These are phyloP conservation scores for Gardenia jasminoides DNA, from an alignment of 257 asterid genomes.

Conservation along the genomic window DNA sequence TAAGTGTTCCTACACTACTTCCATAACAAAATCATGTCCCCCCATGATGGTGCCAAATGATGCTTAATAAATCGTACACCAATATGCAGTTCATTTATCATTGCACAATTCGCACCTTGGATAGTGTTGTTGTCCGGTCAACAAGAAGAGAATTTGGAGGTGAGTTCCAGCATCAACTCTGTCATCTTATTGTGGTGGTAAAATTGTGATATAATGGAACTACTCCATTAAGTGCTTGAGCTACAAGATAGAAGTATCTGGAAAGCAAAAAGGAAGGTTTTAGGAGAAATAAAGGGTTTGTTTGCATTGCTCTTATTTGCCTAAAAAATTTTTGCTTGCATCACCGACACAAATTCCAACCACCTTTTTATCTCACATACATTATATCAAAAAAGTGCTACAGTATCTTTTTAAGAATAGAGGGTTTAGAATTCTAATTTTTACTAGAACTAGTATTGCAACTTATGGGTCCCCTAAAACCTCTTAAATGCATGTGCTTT, in stretches of 20 bases:
- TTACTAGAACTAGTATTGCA: neutral
- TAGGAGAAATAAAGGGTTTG: neutral
- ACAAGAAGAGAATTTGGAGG: conserved; percentile 83
- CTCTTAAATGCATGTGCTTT: neutral
- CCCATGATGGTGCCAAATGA: neutral
- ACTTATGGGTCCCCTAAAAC: neutral
- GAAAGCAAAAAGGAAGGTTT: neutral
- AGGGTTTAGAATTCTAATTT: neutral
- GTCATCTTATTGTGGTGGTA: neutral
- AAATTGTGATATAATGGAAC: neutral
- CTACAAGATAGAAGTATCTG: neutral
- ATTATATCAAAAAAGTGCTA: too few species aligned
- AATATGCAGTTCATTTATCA: conserved; percentile 75
- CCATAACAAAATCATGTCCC: neutral
- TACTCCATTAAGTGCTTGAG: neutral
- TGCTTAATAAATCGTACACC: neutral
- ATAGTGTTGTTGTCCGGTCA: conserved; percentile 84
- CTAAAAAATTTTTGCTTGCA: too few species aligned
- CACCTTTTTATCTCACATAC: too few species aligned
- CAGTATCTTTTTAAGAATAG: too few species aligned
- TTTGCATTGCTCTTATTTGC: too few species aligned
- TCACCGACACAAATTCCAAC: too few species aligned
- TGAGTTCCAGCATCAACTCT: conserved; percentile 21
- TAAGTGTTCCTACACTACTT: neutral
- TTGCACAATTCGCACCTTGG: conserved; percentile 77